These are phyloP conservation scores for Nicotiana paniculata DNA, from an alignment of 257 asterid species.

Conservation along the genomic window DNA sequence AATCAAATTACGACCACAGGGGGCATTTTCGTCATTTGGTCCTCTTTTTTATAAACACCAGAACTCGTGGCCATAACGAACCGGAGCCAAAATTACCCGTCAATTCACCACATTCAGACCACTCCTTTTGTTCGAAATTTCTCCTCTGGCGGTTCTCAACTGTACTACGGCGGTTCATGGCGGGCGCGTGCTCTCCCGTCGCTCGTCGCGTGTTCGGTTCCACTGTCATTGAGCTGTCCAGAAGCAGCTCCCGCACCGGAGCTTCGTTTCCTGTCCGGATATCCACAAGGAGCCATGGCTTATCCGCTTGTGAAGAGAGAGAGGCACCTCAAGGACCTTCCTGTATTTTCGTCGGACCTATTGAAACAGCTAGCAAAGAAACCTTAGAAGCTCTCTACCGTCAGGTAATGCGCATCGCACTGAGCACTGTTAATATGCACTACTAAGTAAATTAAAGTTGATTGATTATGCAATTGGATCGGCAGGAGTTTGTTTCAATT, in stretches of 20 bases:
- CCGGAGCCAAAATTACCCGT: neutral
- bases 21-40: neutral
- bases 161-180: constrained; percentile 38
- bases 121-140: neutral
- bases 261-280: constrained; percentile 43
- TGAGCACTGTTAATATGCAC: neutral
- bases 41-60: neutral
- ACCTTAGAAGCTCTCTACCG: constrained; percentile 91
- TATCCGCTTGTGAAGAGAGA: constrained; percentile 34
- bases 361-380: constrained; percentile 85
- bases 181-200: constrained; percentile 59
- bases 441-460: neutral
- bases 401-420: constrained; percentile 39
- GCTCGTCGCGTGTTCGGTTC: constrained; percentile 46
- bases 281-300: constrained; percentile 46
- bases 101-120: neutral
- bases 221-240: constrained; percentile 35
- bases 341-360: constrained; percentile 85
- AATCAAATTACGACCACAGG: neutral
- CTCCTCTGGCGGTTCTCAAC: neutral
- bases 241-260: constrained; percentile 32
- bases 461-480: neutral
- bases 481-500: neutral
- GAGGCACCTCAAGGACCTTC: constrained; percentile 64
- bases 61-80: constrained; percentile 1